Percentiles rank a stretch among this genome's conserved stretches.
These are phyloP conservation scores for Kwoniella dejecticola DNA, from an alignment of 768 basidiomycete species.

Conservation along the genomic window DNA sequence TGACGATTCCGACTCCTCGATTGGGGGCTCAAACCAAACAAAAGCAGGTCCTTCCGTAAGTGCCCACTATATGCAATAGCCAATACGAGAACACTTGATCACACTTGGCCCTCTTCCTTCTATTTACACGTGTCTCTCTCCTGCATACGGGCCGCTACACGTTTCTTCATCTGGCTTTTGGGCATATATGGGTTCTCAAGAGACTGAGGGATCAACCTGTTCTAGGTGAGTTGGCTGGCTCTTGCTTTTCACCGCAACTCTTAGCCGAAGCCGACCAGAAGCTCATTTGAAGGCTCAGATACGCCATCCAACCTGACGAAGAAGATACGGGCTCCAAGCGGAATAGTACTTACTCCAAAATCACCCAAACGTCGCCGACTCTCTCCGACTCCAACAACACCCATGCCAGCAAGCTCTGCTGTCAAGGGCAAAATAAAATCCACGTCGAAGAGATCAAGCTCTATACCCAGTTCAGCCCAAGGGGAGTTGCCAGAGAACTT, in stretches of 20 bases:
- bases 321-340: slow-evolving; percentile 1
- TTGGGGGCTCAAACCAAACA: slow-evolving; percentile 8
- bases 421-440: background rate
- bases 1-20: slow-evolving; percentile 26
- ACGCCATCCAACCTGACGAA: background rate
- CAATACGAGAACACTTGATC: slow-evolving; percentile 29
- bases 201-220: slow-evolving; percentile 9
- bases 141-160: too few species aligned
- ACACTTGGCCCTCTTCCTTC: slow-evolving; percentile 31
- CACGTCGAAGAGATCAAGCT: too few species aligned
- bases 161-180: slow-evolving; percentile 11
- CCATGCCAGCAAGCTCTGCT: too few species aligned
- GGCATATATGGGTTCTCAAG: slow-evolving; percentile 12
- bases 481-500: slow-evolving; percentile 30
- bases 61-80: slow-evolving; percentile 5
- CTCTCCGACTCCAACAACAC: background rate
- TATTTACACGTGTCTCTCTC: too few species aligned
- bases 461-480: slow-evolving; percentile 10
- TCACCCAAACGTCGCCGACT: slow-evolving; percentile 12
- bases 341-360: slow-evolving; percentile 11
- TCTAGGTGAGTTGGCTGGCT: slow-evolving; percentile 12
- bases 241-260: too few species aligned
- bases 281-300: background rate
- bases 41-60: slow-evolving; percentile 40
- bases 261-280: too few species aligned